A percentile compares a stretch with the other conserved stretches of the same genome.
phyloP scores from a whole-genome alignment of 768 basidiomycete species.

The Lentinula detonsa region DNA sequence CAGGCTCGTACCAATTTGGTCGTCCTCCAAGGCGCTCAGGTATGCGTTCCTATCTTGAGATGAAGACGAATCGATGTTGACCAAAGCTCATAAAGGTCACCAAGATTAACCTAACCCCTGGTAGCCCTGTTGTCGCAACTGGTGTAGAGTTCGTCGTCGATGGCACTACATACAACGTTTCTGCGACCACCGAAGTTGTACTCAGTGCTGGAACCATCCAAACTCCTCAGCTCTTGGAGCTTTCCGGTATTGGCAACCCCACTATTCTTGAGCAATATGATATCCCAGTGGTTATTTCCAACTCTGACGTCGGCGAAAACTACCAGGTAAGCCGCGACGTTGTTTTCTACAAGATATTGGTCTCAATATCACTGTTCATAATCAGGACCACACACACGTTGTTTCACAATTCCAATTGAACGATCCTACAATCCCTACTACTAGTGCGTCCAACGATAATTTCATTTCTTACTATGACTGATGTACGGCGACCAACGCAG shows the following conservation, averaged over 20 bases:
- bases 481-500: neutral
- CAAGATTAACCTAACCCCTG: constrained; percentile 12
- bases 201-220: constrained; percentile 29
- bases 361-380: neutral
- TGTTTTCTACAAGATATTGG: neutral
- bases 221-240: constrained; percentile 41
- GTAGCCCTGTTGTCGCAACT: constrained; percentile 23
- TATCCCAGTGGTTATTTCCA: constrained; percentile 18
- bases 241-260: constrained; percentile 45
- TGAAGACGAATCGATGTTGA: neutral
- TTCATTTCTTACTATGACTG: neutral
- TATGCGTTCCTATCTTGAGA: neutral
- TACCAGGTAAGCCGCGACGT: constrained; percentile 24
- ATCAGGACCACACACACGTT: neutral
- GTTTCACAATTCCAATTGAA: neutral
- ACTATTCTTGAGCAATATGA: constrained; percentile 27
- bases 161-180: constrained; percentile 22
- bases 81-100: neutral
- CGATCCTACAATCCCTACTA: neutral
- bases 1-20: constrained; percentile 15
- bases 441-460: neutral
- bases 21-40: constrained; percentile 21
- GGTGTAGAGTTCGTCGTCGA: constrained; percentile 33
- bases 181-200: constrained; percentile 39
- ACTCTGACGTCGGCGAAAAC: constrained; percentile 35